Base-by-base conservation (phyloP, 139 green algal species). In the Medakamo hakoo region DNA sequence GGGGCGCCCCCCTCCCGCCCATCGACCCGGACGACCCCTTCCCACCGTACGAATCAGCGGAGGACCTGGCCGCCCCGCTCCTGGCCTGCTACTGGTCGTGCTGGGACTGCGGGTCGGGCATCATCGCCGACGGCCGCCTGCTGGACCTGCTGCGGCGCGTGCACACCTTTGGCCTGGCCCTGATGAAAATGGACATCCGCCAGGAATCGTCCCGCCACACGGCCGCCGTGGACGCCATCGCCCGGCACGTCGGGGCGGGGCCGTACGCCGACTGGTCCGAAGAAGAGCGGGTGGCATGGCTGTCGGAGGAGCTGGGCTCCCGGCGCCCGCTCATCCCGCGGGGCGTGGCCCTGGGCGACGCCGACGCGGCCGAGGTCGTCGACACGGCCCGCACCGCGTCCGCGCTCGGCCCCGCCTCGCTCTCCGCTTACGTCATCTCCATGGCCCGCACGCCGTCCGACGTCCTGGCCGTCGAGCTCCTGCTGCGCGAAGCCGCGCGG, bases 161-260 rank as follows among this genome's bases (percentile, higher is more conserved):
- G 16, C 84, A 91, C 71, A 78, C 65, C 69, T 96, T 96, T 76
- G 91, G 92, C 30, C 71, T 96, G 67, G 70, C 48, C 57, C 80
- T 98, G 26, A 84, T 96, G 68, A 95, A 94, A 16, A 79, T 98
- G 67, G 91, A 98, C 73, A 78, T 98, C 59, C 78, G 91, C 14
- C 91, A 98, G 80, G 88, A 97, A 74, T 73, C 52, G 68, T 78
- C 74, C 9, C 82, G 84, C 24, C 91, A 97, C 80, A 74, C 80
- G 27, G 85, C 95, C 40, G 79, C 79, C 24, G 63, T 98, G 26
- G 80, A 93, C 67, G 80, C 82, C 40, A 84, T 98, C 68, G 96
- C 89, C 4, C 31, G 72, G 69, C 84, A 92, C 75, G 74, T 98
- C 62, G 89, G 76, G 4, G 67, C 80, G 66, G 89, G 91, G 27